Percentiles rank a stretch among this genome's conserved stretches.
These are phyloP conservation scores for Dryas integrifolia DNA, from an alignment of 331 rosid species.

Conservation along the genomic window DNA sequence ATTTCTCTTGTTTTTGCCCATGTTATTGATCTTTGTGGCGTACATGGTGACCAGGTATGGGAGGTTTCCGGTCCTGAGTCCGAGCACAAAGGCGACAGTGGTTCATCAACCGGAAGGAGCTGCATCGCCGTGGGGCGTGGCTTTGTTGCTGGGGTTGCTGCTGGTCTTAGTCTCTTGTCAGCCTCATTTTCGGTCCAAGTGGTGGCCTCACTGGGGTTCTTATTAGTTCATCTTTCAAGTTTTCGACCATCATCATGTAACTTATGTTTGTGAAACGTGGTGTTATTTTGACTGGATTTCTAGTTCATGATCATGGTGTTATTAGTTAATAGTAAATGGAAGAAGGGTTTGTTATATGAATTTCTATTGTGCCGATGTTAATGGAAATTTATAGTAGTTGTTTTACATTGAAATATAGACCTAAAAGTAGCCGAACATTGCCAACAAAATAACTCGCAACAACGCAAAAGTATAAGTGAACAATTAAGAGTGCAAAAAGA, in stretches of 20 bases:
- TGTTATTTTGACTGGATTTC: neutral
- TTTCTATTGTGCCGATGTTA: no score
- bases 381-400: no score
- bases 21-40: slow-evolving; percentile 48
- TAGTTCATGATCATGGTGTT: neutral
- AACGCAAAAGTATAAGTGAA: no score
- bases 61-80: slow-evolving; percentile 28
- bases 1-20: slow-evolving; percentile 47
- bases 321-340: neutral
- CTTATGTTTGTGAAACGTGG: neutral
- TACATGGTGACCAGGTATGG: slow-evolving; percentile 41
- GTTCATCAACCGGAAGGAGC: slow-evolving; percentile 22
- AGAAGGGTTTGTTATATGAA: neutral
- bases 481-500: no score
- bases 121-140: slow-evolving; percentile 65
- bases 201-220: slow-evolving; percentile 59
- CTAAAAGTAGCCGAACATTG: no score
- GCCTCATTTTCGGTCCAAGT: slow-evolving; percentile 59
- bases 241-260: neutral
- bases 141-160: slow-evolving; percentile 46
- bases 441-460: no score
- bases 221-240: slow-evolving; percentile 18
- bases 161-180: slow-evolving; percentile 54
- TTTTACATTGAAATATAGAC: no score
- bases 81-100: slow-evolving; percentile 20